Conservation (phyloP, 106 monocot genomes). For the Hemerocallis citrina region DNA sequence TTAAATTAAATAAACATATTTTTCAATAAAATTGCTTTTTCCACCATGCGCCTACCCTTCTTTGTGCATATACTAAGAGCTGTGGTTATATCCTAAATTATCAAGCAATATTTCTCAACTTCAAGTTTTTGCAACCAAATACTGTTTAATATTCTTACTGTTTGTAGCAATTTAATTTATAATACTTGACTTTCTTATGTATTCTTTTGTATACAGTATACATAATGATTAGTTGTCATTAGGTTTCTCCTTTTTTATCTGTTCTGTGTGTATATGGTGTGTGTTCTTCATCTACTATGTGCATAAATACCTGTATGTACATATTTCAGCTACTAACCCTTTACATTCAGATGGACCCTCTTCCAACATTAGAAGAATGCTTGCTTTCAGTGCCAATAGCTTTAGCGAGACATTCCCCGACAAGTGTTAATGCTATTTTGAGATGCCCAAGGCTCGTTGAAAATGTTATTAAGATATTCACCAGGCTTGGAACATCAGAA, state of each 20-base stretch:
- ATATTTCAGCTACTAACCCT: constrained; percentile 7
- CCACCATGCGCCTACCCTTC: background rate
- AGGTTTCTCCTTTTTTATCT: no score
- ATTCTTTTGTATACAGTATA: no score
- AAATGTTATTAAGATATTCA: constrained; percentile 45
- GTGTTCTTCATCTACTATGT: no score
- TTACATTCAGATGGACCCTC: constrained; percentile 58
- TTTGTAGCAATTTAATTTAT: no score
- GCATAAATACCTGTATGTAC: no score
- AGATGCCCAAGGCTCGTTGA: constrained; percentile 71
- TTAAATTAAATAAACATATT: no score
- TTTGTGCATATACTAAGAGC: background rate
- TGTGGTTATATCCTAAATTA: background rate
- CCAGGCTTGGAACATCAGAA: constrained; percentile 32
- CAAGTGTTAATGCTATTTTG: constrained; percentile 72
- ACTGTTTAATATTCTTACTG: no score
- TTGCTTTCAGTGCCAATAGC: constrained; percentile 78
- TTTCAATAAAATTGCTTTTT: background rate
- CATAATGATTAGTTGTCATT: no score
- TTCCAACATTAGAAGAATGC: constrained; percentile 65
- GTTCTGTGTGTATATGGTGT: no score
- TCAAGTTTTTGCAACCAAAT: no score
- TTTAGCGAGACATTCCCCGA: constrained; percentile 82
- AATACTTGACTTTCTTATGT: no score
- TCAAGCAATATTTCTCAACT: no score